Conservation (phyloP, 768 basidiomycete genomes). For the Termitomyces sp. region DNA sequence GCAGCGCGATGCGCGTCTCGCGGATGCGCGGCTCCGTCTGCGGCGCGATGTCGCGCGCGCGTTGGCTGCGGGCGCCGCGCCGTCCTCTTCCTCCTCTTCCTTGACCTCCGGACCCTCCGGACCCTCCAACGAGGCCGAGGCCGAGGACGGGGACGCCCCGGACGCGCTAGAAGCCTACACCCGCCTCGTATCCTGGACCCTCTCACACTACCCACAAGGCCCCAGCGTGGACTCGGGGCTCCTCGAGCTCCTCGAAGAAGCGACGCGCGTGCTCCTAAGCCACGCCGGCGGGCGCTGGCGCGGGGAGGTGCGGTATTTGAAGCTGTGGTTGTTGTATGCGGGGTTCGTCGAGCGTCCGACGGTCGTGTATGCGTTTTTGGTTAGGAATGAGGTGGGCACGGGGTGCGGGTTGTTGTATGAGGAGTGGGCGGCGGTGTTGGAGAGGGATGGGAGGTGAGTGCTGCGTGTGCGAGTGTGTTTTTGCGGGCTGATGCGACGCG, state of each 20-base stretch:
- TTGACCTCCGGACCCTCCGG: too few relatives aligned
- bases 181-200: constrained; percentile 84
- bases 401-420: constrained; percentile 81
- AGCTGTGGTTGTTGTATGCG: constrained; percentile 92
- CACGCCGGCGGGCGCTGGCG: constrained; percentile 70
- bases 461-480: too few relatives aligned
- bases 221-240: constrained; percentile 85
- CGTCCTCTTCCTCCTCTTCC: too few relatives aligned
- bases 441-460: constrained; percentile 73
- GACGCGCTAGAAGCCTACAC: constrained; percentile 86
- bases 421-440: constrained; percentile 83
- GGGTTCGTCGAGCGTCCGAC: constrained; percentile 86
- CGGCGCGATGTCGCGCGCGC: constrained; percentile 71
- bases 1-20: constrained; percentile 66
- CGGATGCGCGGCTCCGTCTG: constrained; percentile 58
- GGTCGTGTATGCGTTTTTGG: constrained; percentile 84
- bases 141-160: too few relatives aligned
- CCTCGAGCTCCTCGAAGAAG: constrained; percentile 89
- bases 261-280: constrained; percentile 80
- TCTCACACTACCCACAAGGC: constrained; percentile 93
- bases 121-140: too few relatives aligned
- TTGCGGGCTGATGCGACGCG: too few relatives aligned
- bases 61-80: constrained; percentile 43
- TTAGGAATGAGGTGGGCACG: constrained; percentile 89
- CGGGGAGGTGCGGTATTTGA: constrained; percentile 81